Evolutionary conservation across 768 basidiomycete genomes (phyloP), one percentile per base, ranked within the genome.

Genomic region (Trametes sanguinea): DNA sequence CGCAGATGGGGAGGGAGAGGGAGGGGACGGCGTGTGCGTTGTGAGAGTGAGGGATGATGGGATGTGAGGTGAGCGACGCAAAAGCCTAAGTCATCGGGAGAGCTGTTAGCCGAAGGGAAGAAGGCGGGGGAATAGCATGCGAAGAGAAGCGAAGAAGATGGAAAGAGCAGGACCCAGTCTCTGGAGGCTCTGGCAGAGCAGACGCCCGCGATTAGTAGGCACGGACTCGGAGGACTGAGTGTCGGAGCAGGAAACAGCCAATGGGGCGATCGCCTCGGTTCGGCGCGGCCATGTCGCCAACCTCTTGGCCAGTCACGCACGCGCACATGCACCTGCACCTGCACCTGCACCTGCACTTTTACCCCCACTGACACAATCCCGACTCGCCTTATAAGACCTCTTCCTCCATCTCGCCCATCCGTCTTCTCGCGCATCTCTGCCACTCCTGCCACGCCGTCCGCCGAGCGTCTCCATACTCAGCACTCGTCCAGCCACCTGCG

Each of bases 231-330:
- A 57, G 44, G 53, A 51, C 51, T 39, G 63, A 37, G 11, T 22
- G 22, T 37, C 35, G 35, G 35, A 37, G 35, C 35, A 37, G 35
- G 11, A 37, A 37, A 37, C 6, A 6, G 35, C 35, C 33, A 44
- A 53, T 60, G 9, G 29, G 48, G 13, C 48, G 14, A 16, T 33
- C 30, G 4, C 11, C 13, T 32, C 45, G 22, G 30, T 14, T 30
- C 48, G 48, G 48, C 48, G 48, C 57, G 63, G 57, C 57, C 51
- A 59, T 60, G 62, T 57, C 62, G 57, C 62, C 27, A 58, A 37
- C 45, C 42, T 37, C 9, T 43, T 44, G 8, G 11, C 44, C 22
- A 52, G 62, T 63, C 62, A 59, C 62, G 57, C 32, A 57, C 33
- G 17, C 27, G 17, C 6, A 33, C 57, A 40, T 40, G 42, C 54